Evolutionary conservation across 2,329 filamentous ascomycete species (phyloP).

Genomic region (Fusarium musae): DNA sequence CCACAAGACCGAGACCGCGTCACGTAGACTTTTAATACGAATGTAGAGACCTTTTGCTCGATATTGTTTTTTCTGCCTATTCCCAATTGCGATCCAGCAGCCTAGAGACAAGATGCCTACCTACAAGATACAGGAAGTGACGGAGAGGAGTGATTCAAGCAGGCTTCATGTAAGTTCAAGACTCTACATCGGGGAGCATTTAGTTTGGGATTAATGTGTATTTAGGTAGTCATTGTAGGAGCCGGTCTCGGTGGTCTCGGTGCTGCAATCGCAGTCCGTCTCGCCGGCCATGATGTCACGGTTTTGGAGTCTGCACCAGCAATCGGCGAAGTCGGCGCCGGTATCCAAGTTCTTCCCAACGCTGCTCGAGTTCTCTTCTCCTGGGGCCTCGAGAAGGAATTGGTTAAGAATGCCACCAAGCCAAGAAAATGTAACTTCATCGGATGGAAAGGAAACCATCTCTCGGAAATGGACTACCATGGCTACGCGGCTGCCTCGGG

Average conservation of each 20-base stretch:
- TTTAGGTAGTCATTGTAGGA: constrained; percentile 37
- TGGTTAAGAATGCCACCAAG: constrained; percentile 34
- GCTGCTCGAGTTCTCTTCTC: constrained; percentile 37
- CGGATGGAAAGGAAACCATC: constrained; percentile 41
- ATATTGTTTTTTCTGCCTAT: neutral
- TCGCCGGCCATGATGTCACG: constrained; percentile 42
- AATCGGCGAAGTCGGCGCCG: constrained; percentile 44
- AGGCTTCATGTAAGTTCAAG: neutral
- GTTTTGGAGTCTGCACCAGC: constrained; percentile 38
- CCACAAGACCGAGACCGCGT: neutral
- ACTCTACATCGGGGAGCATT: neutral
- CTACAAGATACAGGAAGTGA: neutral
- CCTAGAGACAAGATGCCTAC: neutral
- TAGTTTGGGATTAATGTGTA: neutral
- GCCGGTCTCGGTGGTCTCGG: constrained; percentile 43
- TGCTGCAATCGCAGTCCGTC: constrained; percentile 39
- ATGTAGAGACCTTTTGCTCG: neutral
- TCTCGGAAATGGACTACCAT: constrained; percentile 41
- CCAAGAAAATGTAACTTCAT: constrained; percentile 43
- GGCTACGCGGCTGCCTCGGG: constrained; percentile 34
- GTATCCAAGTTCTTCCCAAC: constrained; percentile 44
- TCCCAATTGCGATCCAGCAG: neutral
- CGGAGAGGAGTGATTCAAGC: neutral
- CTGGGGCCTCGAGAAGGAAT: constrained; percentile 38
- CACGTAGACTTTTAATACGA: neutral